Base-by-base conservation (phyloP, 2,329 filamentous ascomycete genomes). In the Xylariaceae sp. region DNA sequence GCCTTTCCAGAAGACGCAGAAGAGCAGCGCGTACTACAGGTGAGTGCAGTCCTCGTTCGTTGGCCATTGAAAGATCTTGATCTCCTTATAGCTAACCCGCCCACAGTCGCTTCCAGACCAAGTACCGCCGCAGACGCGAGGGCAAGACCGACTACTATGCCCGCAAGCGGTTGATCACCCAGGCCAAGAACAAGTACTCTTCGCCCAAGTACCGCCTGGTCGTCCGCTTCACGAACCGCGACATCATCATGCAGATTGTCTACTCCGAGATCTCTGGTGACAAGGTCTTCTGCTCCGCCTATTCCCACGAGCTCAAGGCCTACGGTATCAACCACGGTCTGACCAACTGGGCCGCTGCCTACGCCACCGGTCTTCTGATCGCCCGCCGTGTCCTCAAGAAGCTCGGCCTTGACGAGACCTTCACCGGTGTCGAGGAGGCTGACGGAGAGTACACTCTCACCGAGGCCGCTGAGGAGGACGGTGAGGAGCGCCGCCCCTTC, bases 111-210 rank as follows among this genome's bases (percentile, higher is more conserved):
- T 98, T 85, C 82, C 92, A 98, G 80, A 96, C 92, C 68, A 98
- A 98, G 85, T 98, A 96, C 86, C 92, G 88, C 80, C 89, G 92
- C 69, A 84, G 92, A 73, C 82, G 87, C 59, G 67, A 84, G 64
- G 92, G 92, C 68, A 98, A 98, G 86, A 98, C 92, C 76, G 92
- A 98, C 71, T 98, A 98, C 88, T 97, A 96, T 72, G 92, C 92
- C 68, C 90, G 92, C 71, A 97, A 97, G 87, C 85, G 92, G 66
- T 81, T 98, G 71, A 92, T 97, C 79, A 89, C 88, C 77, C 92
- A 98, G 81, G 92, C 92, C 76, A 98, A 97, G 88, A 98, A 98
- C 88, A 98, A 98, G 85, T 98, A 97, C 85, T 94, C 94, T 76
- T 85, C 92, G 52, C 92, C 92, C 73, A 98, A 98, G 83, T 97